Evolutionary conservation across 2,329 filamentous ascomycete species (phyloP), one percentile per base, ranked within the genome.

Genomic region (Lecanoromycetidae sp.): DNA sequence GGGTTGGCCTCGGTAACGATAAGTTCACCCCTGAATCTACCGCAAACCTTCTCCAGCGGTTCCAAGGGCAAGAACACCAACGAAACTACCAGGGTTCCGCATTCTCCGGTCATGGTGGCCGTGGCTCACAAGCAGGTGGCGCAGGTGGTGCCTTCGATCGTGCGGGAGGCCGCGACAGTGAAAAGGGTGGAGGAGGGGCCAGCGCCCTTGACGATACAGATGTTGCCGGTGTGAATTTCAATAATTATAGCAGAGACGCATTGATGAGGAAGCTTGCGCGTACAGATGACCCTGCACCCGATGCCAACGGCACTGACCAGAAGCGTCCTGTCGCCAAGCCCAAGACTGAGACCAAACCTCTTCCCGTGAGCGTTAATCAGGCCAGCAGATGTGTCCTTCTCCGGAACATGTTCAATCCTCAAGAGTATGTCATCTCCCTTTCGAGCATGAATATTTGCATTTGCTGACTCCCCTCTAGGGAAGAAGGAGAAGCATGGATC

Each of bases 1-100:
- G 91, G 63, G 93, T 98, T 66, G 91, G 91, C 67, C 86, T 98
- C 71, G 91, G 91, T 69, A 98, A 95, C 72, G 91, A 98, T 84
- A 96, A 96, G 79, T 96, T 96, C 70, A 96, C 88, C 68, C 84
- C 88, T 61, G 91, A 96, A 71, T 91, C 87, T 68, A 94, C 87
- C 67, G 84, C 87, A 65, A 88, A 86, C 69, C 78, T 94, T 63
- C 72, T 94, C 62, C 87, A 93, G 71, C 87, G 87, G 69, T 93
- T 94, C 72, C 84, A 87, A 66, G 82, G 84, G 63, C 82, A 84
- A 66, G 80, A 71, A 61, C 71, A 79, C 67, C 75, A 75, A 67
- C 70, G 71, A 67, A 76, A 77, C 64, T 91, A 81, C 65, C 87
- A 94, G 71, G 87, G 87, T 63, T 95, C 88, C 53, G 79, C 84